Conservation (phyloP, 129 eudicot genomes). For the Tanacetum coccineum region DNA sequence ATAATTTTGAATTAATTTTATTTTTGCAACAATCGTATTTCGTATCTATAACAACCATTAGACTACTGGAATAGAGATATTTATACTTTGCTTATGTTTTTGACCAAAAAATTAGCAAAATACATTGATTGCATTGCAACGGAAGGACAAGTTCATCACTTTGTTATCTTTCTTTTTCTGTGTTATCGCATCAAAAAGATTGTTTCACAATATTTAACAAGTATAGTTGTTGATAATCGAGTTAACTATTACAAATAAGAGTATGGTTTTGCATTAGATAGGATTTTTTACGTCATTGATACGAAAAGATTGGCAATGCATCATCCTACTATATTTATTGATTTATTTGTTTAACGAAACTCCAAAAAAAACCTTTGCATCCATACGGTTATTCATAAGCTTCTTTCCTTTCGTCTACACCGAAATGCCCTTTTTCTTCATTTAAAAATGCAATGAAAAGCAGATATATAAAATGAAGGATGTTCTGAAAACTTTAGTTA, state of each 20-base stretch:
- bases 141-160: not conserved
- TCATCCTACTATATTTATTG: too few relatives aligned
- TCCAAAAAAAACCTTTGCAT: too few relatives aligned
- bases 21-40: not conserved
- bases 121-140: slow-evolving; percentile 6
- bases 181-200: not conserved
- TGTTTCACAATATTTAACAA: not conserved
- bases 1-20: not conserved
- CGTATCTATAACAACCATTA: not conserved
- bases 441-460: too few relatives aligned
- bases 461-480: too few relatives aligned
- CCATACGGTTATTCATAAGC: too few relatives aligned
- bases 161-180: not conserved
- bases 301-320: too few relatives aligned
- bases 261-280: not conserved
- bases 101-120: not conserved
- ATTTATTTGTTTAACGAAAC: too few relatives aligned
- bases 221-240: not conserved
- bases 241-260: not conserved
- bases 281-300: not conserved
- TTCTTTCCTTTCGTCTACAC: too few relatives aligned
- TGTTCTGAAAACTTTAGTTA: too few relatives aligned
- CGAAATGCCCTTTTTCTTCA: too few relatives aligned
- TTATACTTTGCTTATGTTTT: not conserved
- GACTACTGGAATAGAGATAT: not conserved